Evolutionary conservation across 2,329 filamentous ascomycete genomes (phyloP).

Genomic region (Botryotinia calthae): DNA sequence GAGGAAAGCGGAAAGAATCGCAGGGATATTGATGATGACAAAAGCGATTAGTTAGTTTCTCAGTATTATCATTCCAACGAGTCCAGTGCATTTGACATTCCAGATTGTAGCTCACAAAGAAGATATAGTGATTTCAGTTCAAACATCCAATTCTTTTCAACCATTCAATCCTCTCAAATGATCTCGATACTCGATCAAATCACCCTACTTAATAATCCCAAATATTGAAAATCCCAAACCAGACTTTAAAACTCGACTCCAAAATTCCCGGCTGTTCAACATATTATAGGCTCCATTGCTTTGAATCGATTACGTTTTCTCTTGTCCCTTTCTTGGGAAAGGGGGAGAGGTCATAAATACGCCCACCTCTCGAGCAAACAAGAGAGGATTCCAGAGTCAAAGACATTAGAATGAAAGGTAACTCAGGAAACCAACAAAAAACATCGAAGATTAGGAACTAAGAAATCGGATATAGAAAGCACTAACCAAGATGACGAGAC

Average conservation of each 20-base stretch:
- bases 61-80: not conserved
- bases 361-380: not conserved
- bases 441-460: fast-evolving
- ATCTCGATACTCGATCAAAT: not conserved
- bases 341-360: not conserved
- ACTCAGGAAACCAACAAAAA: not conserved
- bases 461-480: not conserved
- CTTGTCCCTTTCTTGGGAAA: not conserved
- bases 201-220: not conserved
- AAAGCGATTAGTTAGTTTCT: not conserved
- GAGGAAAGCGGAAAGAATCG: not conserved
- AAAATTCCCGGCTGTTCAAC: not conserved
- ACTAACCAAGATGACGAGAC: not conserved
- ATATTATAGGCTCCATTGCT: not conserved
- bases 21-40: not conserved
- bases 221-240: not conserved
- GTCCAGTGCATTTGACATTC: not conserved
- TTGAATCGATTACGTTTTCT: fast-evolving
- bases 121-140: not conserved
- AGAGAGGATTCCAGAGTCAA: not conserved
- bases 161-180: not conserved
- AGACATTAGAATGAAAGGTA: not conserved
- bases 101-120: not conserved
- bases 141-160: not conserved
- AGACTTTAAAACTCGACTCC: not conserved